Evolutionary conservation across 306 rosid species (phyloP), one percentile per base, ranked within the genome.

Genomic region (Neltuma alba): DNA sequence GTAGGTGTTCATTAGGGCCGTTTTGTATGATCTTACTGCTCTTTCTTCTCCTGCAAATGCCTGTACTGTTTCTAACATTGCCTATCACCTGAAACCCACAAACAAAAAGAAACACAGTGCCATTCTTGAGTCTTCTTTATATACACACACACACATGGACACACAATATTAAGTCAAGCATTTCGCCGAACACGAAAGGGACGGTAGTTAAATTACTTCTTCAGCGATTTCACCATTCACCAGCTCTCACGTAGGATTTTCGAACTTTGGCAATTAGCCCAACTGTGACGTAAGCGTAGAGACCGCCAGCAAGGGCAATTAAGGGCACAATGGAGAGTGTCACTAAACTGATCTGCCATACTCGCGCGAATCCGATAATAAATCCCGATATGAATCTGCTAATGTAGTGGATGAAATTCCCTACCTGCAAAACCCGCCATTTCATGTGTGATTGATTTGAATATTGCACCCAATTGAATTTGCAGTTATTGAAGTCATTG

Each of bases 171-270:
- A 9, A 28, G 42, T 54, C 13, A 5, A 1, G 71, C 48, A 37
- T 73, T 55, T 21, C 8, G 52, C 36, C 31, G 36, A 72, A 31
- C 5, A 72, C 7, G 45, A 2, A 23, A 62, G 73, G 25, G 71
- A 18, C 1, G 9, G 40, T n/a, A 78, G 18, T 16, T 15, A 21
- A 52, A 75, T 61, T 67, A 90, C 97, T 91, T 94, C 98, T 85
- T 94, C 90, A n/a, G 98, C 93, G 14, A 94, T 94, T 83, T 92
- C 94, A n/a, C n/a, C n/a, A n/a, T n/a, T n/a, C n/a, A 78, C 97
- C 96, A 16, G 97, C 98, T 72, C 83, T 83, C 54, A 92, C 89
- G 77, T 94, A 94, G 75, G 98, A 87, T 77, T 92, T 92, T n/a
- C 94, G 70, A 62, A 86, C 87, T 28, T 90, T 85, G 34, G 91